A percentile compares a stretch with the other conserved stretches of the same genome.
These are phyloP conservation scores for Mycosphaerella sp. DNA, from an alignment of 2,329 filamentous ascomycete species.

Conservation along the genomic window DNA sequence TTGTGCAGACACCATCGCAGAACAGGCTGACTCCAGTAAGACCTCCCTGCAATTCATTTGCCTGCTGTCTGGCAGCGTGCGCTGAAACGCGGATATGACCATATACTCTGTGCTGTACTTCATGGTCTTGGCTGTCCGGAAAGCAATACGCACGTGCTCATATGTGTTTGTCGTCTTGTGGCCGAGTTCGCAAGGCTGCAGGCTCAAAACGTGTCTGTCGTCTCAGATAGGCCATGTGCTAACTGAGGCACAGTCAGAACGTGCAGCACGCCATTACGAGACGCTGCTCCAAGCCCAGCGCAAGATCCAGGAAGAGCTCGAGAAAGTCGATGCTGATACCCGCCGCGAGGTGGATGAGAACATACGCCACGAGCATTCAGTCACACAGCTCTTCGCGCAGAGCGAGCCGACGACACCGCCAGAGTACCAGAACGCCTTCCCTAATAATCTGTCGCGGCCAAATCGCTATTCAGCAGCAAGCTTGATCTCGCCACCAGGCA, in stretches of 20 bases:
- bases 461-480: constrained; percentile 87
- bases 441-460: constrained; percentile 65
- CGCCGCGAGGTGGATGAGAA: constrained; percentile 77
- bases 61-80: background rate
- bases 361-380: constrained; percentile 74
- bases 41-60: background rate
- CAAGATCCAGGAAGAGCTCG: constrained; percentile 87
- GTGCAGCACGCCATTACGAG: constrained; percentile 90
- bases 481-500: constrained; percentile 71
- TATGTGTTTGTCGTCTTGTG: background rate
- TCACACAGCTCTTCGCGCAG: constrained; percentile 58
- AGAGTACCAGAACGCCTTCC: constrained; percentile 77
- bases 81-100: background rate
- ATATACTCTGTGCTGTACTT: background rate
- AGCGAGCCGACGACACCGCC: constrained; percentile 95
- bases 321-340: constrained; percentile 78
- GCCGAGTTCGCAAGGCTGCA: background rate
- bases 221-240: constrained; percentile 11
- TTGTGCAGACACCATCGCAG: constrained; percentile 34
- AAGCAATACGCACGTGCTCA: background rate
- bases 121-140: background rate
- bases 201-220: background rate
- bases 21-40: constrained; percentile 74
- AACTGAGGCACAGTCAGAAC: constrained; percentile 64
- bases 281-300: constrained; percentile 81